Conservation (phyloP, 192 early-diverging fungal species). For the Glomus cerebriforme region DNA sequence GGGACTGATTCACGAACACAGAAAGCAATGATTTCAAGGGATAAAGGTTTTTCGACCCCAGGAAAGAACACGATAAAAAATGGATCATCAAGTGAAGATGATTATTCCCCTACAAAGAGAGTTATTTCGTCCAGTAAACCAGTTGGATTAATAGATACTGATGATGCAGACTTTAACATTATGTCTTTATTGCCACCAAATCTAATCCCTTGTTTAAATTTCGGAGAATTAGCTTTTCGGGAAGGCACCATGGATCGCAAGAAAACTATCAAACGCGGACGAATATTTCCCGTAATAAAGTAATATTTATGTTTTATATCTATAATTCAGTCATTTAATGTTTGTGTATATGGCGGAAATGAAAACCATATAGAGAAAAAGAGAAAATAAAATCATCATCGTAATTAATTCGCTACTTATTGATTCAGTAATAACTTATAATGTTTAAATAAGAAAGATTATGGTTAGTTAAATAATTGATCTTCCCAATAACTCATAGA, state of each 20-base stretch:
- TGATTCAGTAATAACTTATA: too few relatives aligned
- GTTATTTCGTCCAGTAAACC: not conserved
- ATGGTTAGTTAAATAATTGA: too few relatives aligned
- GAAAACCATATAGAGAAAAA: too few relatives aligned
- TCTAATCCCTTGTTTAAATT: constrained; percentile 27
- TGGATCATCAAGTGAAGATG: not conserved
- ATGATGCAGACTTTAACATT: constrained; percentile 19
- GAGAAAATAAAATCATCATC: too few relatives aligned
- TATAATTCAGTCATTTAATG: too few relatives aligned
- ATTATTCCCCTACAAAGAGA: not conserved
- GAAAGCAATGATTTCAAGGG: not conserved
- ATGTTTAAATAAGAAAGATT: too few relatives aligned
- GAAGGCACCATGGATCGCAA: constrained; percentile 27
- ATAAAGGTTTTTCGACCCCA: not conserved
- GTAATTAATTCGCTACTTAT: too few relatives aligned
- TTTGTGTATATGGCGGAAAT: too few relatives aligned
- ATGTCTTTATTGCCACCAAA: constrained; percentile 10
- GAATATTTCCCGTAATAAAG: not conserved
- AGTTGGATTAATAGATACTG: not conserved
- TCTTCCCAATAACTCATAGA: too few relatives aligned
- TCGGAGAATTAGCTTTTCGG: constrained; percentile 8
- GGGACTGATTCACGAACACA: not conserved
- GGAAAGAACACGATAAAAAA: not conserved
- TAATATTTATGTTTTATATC: not conserved
- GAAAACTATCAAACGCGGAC: constrained; percentile 13